A percentile compares a stretch with the other conserved stretches of the same genome.
These are phyloP conservation scores for Fusarium sp. DNA, from an alignment of 2,329 filamentous ascomycete species.

Conservation along the genomic window DNA sequence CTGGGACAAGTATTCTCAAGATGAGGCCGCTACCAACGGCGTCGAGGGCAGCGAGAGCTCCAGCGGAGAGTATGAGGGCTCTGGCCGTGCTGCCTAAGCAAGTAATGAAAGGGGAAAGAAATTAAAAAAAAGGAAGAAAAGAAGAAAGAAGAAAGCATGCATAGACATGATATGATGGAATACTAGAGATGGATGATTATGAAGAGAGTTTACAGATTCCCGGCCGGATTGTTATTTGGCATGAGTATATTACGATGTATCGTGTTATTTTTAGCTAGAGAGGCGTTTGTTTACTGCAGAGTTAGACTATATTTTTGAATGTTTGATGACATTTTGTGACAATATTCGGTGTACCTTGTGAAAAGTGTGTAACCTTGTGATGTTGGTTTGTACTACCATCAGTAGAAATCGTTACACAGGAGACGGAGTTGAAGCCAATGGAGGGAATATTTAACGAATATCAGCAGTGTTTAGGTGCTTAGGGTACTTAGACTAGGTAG, in stretches of 20 bases:
- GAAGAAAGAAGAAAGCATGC: conserved; percentile 21
- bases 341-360: background rate
- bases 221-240: conserved; percentile 40
- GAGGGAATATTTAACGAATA: conserved; percentile 29
- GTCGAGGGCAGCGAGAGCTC: conserved; percentile 58
- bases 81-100: conserved; percentile 59
- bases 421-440: background rate
- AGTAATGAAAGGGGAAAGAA: conserved; percentile 23
- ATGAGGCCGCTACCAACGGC: conserved; percentile 59
- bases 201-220: conserved; percentile 45
- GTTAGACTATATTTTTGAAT: conserved; percentile 45
- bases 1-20: conserved; percentile 80
- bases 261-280: conserved; percentile 43
- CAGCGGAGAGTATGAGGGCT: conserved; percentile 60
- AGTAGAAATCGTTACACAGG: background rate
- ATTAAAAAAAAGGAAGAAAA: conserved; percentile 29
- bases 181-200: conserved; percentile 45
- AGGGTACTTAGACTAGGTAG: background rate
- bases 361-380: conserved; percentile 8
- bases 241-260: conserved; percentile 51
- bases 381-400: background rate
- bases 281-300: conserved; percentile 45
- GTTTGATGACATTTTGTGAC: conserved; percentile 32
- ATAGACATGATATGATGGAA: conserved; percentile 37
- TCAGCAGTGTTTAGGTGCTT: no score